A percentile compares a stretch with the other conserved stretches of the same genome.
Evolutionary conservation across 192 early-diverging fungal species (phyloP).

Genomic region (Backusella tarrabulga): DNA sequence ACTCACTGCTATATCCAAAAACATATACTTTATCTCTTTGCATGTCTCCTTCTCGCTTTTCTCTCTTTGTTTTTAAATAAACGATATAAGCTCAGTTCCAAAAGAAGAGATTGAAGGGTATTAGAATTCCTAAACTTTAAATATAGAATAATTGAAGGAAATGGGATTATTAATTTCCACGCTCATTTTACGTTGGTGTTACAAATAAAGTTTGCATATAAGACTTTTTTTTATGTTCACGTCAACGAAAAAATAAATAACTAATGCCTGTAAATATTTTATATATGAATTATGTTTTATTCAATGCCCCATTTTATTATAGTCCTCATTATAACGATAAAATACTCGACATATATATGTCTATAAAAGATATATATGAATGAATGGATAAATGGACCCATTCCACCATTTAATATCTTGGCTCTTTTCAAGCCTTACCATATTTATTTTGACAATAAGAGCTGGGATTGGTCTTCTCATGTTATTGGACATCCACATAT

Average conservation of each 20-base stretch:
- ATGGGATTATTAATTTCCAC: neutral
- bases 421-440: neutral
- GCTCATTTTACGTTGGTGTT: neutral
- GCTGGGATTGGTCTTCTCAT: neutral
- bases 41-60: neutral
- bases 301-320: neutral
- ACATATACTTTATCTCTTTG: neutral
- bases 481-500: neutral
- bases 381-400: neutral
- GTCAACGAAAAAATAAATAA: neutral
- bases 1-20: neutral
- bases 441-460: neutral
- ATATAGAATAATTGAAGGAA: neutral
- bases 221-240: neutral
- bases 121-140: neutral
- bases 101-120: neutral
- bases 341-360: neutral
- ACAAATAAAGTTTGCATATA: constrained; percentile 7
- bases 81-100: neutral
- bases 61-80: neutral
- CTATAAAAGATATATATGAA: neutral
- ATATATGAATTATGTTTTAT: neutral
- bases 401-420: neutral
- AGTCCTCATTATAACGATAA: neutral
- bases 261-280: neutral